Evolutionary conservation across 164 flowering plant genomes (phyloP).

Genomic region (Tetracentron sinense): DNA sequence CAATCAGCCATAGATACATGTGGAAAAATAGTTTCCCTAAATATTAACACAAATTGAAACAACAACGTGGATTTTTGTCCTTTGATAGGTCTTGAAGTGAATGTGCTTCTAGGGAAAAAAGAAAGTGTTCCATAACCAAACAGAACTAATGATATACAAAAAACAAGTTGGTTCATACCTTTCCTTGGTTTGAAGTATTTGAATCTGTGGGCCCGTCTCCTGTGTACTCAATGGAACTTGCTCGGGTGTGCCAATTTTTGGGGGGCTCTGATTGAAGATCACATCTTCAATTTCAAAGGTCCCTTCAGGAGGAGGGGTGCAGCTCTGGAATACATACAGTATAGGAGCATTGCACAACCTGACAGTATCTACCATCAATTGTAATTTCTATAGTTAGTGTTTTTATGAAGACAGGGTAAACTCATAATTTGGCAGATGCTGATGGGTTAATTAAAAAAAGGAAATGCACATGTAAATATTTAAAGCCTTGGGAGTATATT

Average conservation of each 20-base stretch:
- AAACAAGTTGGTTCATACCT: conserved; percentile 37
- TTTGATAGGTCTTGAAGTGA: not conserved
- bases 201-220: conserved; percentile 30
- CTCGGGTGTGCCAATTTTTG: conserved; percentile 45
- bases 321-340: conserved; percentile 89
- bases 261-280: conserved; percentile 39
- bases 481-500: not conserved
- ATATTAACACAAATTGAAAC: not conserved
- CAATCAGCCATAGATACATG: not conserved
- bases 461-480: not conserved
- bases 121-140: not conserved
- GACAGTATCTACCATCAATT: conserved; percentile 14
- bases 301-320: conserved; percentile 89
- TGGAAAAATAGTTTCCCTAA: not conserved
- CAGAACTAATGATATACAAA: not conserved
- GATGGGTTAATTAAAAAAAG: not conserved
- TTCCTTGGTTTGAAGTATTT: conserved; percentile 32
- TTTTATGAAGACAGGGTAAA: not conserved
- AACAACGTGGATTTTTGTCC: no score
- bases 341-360: conserved; percentile 94
- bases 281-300: conserved; percentile 63
- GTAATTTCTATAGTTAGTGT: not conserved
- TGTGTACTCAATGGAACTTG: conserved; percentile 56
- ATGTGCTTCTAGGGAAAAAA: no score
- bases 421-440: not conserved